Percentiles rank a stretch among this genome's conserved stretches.
phyloP scores from a whole-genome alignment of 495 filamentous ascomycete species.

The Parathielavia appendiculata region DNA sequence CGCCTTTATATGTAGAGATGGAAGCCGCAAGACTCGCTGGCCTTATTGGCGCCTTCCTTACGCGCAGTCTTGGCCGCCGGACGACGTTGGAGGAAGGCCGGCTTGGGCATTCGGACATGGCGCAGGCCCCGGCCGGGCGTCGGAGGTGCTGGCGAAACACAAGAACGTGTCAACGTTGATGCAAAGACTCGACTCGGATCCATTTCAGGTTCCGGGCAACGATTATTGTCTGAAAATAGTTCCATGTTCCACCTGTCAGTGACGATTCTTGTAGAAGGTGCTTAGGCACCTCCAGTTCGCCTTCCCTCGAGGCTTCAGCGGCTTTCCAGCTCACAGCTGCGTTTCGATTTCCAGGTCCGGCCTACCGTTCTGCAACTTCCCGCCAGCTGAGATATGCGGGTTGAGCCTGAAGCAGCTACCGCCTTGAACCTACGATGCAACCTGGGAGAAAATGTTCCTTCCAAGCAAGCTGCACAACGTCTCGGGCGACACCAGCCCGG shows the following conservation, averaged over 20 bases:
- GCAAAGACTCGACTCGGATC: neutral
- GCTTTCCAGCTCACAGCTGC: neutral
- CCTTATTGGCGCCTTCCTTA: neutral
- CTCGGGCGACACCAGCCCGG: too few relatives aligned
- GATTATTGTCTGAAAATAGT: neutral
- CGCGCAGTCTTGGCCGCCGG: slow-evolving; percentile 30
- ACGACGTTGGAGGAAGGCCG: slow-evolving; percentile 48
- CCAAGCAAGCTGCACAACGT: too few relatives aligned
- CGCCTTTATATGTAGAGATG: neutral
- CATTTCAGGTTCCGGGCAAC: neutral
- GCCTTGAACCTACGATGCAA: too few relatives aligned
- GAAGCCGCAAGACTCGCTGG: neutral
- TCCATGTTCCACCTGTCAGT: neutral
- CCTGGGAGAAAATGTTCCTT: too few relatives aligned
- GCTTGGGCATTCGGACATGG: slow-evolving; percentile 34
- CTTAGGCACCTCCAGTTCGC: too few relatives aligned
- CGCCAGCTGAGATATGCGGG: too few relatives aligned
- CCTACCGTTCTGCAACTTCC: too few relatives aligned
- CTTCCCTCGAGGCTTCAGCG: too few relatives aligned
- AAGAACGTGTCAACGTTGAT: neutral
- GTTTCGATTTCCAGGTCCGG: too few relatives aligned
- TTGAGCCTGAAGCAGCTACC: too few relatives aligned
- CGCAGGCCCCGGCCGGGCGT: slow-evolving; percentile 7
- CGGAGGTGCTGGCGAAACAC: slow-evolving; percentile 7
- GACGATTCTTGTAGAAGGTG: neutral